Conservation (phyloP, 331 rosid species). For the Acacia pycnantha region DNA sequence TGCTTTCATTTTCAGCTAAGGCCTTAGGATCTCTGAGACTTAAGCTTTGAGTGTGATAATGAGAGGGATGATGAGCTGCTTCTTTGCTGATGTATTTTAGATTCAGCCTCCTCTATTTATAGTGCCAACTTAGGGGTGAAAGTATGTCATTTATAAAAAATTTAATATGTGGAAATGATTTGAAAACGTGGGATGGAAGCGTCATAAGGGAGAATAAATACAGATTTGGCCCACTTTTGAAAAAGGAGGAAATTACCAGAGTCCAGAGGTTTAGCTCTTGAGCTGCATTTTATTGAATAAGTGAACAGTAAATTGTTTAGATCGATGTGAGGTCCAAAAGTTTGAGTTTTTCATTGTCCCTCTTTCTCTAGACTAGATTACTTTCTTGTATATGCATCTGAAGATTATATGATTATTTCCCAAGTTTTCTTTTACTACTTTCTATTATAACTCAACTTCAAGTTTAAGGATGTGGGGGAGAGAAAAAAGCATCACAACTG, state of each 20-base stretch:
- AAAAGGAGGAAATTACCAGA: background rate
- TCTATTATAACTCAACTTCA: background rate
- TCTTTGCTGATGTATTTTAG: constrained; percentile 34
- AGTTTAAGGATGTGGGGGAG: background rate
- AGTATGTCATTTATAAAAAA: background rate
- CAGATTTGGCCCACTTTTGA: constrained; percentile 29
- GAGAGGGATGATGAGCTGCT: constrained; percentile 20
- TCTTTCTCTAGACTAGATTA: background rate
- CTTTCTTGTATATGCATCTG: background rate
- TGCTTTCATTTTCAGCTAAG: constrained; percentile 60
- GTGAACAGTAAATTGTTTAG: background rate
- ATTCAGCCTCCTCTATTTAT: constrained; percentile 58
- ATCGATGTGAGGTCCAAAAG: background rate
- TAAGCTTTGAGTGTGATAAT: background rate
- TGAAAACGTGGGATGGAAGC: constrained; percentile 12
- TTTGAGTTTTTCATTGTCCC: background rate
- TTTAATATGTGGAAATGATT: background rate
- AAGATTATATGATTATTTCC: constrained; percentile 7
- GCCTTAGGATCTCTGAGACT: constrained; percentile 10
- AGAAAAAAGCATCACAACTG: background rate
- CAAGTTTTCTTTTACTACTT: background rate
- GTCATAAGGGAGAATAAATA: constrained; percentile 14
- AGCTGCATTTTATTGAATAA: constrained; percentile 17
- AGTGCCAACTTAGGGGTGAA: constrained; percentile 33
- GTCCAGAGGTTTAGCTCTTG: background rate